Evolutionary conservation across 305 asterid genomes (phyloP), one percentile per base, ranked within the genome.

Genomic region (Rubia occidens): DNA sequence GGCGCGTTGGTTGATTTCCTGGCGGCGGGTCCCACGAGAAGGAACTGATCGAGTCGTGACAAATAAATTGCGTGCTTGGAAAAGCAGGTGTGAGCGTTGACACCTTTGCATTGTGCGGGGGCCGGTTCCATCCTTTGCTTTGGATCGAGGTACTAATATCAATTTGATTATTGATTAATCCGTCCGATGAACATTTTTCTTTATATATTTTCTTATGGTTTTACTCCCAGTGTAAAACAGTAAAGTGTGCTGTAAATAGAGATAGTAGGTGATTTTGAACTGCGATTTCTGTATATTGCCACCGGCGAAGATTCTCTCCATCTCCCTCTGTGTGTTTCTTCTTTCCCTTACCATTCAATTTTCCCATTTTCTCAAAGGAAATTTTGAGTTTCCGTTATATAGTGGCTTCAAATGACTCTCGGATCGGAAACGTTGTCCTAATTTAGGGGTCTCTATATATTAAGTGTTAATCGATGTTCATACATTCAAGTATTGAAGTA

Each of bases 1-100:
- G 76, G 66, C 69, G 83, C 80, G 40, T 32, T 73, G 2, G 35
- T 77, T 42, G 78, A 68, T 10, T 63, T 63, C 39, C 69, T 21
- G 69, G 49, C 32, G 1, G 71, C 29, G 64, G 80, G 83, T 26
- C 70, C 64, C 67, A 72, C 67, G 9, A 9, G 71, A 39, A 71
- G 62, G 82, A 62, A 79, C 67, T 69, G 73, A 68, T 54, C 32
- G 71, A 74, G 35, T 49, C 67, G 29, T 71, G 70, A 49, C 37
- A 72, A 69, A 51, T 21, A 72, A 69, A 51, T 21, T 32, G 67
- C 44, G 81, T 68, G 80, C 70, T 51, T 8, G 51, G 62, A 72
- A 66, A 32, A 45, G 43, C 60, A 73, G 32, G 61, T 56, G 55
- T 21, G 18, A 26, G 68, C 42, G 64, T 69, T 75, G 75, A 74